Conservation (phyloP, 768 basidiomycete genomes). For the Termitomyces sp. region DNA sequence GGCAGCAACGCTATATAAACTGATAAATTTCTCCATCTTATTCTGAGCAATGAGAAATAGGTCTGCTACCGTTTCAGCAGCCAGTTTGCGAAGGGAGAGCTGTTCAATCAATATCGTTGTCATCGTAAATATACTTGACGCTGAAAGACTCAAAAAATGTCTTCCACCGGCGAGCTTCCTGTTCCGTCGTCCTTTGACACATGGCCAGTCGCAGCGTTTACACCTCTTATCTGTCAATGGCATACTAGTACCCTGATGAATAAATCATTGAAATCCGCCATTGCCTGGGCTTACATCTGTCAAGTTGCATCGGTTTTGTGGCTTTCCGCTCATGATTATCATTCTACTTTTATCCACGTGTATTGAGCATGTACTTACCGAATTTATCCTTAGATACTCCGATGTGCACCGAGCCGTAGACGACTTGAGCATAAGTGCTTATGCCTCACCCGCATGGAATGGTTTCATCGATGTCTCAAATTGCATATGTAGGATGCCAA, state of each 20-base stretch:
- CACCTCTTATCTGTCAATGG: constrained; percentile 3
- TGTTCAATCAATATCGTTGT: background rate
- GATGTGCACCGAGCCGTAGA: background rate
- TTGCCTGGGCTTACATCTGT: background rate
- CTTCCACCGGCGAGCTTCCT: background rate
- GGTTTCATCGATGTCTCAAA: background rate
- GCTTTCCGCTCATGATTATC: background rate
- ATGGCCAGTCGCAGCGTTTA: background rate
- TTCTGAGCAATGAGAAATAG: background rate
- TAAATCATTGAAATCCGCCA: background rate
- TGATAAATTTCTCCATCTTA: background rate
- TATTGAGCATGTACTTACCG: background rate
- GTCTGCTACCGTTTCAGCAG: background rate
- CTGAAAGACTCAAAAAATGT: background rate
- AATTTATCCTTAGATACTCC: constrained; percentile 1
- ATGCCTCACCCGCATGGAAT: background rate
- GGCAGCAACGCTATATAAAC: background rate
- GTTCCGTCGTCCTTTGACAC: background rate
- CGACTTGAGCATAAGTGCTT: background rate
- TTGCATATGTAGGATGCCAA: background rate
- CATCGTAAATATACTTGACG: background rate
- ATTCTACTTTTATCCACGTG: background rate
- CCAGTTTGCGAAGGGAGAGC: background rate
- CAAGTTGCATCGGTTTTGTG: too few relatives aligned
- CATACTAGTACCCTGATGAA: background rate